phyloP scores from a whole-genome alignment of 108 stramenopile species.

The Stephanodiscus minutulus region DNA sequence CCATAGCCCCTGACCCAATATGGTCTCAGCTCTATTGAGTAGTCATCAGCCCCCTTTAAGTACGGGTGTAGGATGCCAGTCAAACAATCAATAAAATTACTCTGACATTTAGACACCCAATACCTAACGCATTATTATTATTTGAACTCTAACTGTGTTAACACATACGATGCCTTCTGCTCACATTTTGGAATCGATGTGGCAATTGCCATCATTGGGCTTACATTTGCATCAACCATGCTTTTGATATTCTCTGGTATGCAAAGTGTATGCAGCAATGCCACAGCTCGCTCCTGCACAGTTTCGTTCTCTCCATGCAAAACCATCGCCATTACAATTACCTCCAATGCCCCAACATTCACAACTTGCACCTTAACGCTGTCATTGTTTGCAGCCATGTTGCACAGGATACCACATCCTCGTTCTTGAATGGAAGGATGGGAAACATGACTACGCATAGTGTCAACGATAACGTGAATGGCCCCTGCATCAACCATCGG shows the following conservation, averaged over 20 bases:
- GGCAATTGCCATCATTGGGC: constrained; percentile 53
- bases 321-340: constrained; percentile 79
- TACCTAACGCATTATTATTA: background rate
- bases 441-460: constrained; percentile 70
- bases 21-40: too few species aligned
- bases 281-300: constrained; percentile 66
- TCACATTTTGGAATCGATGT: constrained; percentile 56
- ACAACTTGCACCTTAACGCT: constrained; percentile 61
- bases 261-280: constrained; percentile 53
- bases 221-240: constrained; percentile 63
- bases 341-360: constrained; percentile 67
- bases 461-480: constrained; percentile 59
- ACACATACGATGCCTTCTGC: constrained; percentile 38
- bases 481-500: constrained; percentile 55
- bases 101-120: constrained; percentile 5
- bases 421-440: constrained; percentile 67
- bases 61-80: too few species aligned
- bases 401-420: constrained; percentile 69
- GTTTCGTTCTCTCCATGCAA: constrained; percentile 54
- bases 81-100: too few species aligned
- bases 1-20: too few species aligned
- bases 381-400: constrained; percentile 58
- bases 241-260: constrained; percentile 55
- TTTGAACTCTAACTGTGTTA: too few species aligned
- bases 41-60: too few species aligned